Percentiles rank a stretch among this genome's conserved stretches.
phyloP scores from a whole-genome alignment of 1,284 basidiomycete species.

The Apiotrichum gamsii region DNA sequence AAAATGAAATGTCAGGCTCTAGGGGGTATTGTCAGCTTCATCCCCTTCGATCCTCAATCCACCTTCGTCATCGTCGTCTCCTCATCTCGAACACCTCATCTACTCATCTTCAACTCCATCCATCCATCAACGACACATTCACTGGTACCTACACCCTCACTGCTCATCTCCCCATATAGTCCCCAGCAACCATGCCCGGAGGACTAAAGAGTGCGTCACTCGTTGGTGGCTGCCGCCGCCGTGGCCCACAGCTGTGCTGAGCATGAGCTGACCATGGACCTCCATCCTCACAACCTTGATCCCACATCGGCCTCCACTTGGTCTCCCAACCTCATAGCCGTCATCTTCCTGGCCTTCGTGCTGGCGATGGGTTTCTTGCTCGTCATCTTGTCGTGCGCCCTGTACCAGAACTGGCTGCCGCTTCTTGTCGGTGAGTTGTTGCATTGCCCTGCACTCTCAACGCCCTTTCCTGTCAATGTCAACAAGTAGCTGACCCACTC shows the following conservation, averaged over 20 bases:
- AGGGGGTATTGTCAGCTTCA: too few relatives aligned
- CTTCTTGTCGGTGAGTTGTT: slow-evolving; percentile 91
- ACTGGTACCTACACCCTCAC: too few relatives aligned
- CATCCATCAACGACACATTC: too few relatives aligned
- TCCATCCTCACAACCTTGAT: neutral
- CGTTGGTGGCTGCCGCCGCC: neutral
- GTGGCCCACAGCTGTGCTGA: neutral
- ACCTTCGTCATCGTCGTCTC: too few relatives aligned
- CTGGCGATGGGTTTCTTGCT: slow-evolving; percentile 94
- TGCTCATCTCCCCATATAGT: too few relatives aligned
- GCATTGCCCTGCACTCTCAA: too few relatives aligned
- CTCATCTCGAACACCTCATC: too few relatives aligned
- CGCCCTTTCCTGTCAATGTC: neutral
- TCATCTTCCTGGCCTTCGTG: slow-evolving; percentile 90
- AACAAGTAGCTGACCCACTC: neutral
- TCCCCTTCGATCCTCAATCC: too few relatives aligned
- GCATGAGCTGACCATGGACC: neutral
- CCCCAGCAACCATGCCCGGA: slow-evolving; percentile 37
- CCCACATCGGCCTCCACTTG: neutral
- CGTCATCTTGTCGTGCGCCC: slow-evolving; percentile 93
- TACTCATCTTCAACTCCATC: too few relatives aligned
- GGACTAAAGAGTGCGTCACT: slow-evolving; percentile 37
- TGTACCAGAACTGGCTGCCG: slow-evolving; percentile 96
- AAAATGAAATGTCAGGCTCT: too few relatives aligned
- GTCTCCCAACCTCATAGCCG: slow-evolving; percentile 53